phyloP scores from a whole-genome alignment of 2,329 filamentous ascomycete genomes.

The Trichoderma sp. region DNA sequence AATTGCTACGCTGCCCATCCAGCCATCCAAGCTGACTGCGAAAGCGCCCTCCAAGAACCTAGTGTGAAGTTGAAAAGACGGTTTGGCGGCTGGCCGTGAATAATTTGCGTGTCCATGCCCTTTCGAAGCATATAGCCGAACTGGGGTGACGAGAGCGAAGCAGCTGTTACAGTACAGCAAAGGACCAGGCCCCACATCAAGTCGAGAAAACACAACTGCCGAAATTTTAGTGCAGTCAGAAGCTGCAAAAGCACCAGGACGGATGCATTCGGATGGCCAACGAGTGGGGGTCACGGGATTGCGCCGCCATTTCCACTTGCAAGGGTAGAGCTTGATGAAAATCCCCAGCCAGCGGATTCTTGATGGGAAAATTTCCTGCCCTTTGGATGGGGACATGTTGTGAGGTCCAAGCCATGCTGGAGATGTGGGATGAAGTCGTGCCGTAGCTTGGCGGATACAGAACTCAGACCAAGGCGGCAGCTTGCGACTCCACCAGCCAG shows the following conservation, averaged over 20 bases:
- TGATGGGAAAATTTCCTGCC: not conserved
- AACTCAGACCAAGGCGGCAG: not conserved
- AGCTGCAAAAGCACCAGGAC: slow-evolving; percentile 15
- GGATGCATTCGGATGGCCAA: slow-evolving; percentile 8
- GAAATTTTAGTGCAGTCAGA: slow-evolving; percentile 22
- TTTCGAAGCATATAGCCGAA: slow-evolving; percentile 23
- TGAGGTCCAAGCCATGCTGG: not conserved
- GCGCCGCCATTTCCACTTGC: not conserved
- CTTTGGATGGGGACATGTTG: not conserved
- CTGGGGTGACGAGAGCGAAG: not conserved
- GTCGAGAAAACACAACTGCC: slow-evolving; percentile 22
- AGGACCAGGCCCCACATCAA: slow-evolving; percentile 1
- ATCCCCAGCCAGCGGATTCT: not conserved
- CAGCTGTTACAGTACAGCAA: not conserved
- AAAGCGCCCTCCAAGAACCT: not conserved
- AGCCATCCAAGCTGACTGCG: too few relatives aligned
- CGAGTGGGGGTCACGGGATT: slow-evolving; percentile 9
- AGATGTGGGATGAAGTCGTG: not conserved
- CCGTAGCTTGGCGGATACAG: slow-evolving; percentile 6
- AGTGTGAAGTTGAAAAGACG: not conserved
- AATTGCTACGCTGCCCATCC: not conserved
- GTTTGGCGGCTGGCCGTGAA: not conserved
- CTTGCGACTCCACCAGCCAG: slow-evolving; percentile 2
- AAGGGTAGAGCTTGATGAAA: not conserved
- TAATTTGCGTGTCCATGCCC: slow-evolving; percentile 1